Conservation (phyloP, 1,284 basidiomycete species). For the Mycena sp. region DNA sequence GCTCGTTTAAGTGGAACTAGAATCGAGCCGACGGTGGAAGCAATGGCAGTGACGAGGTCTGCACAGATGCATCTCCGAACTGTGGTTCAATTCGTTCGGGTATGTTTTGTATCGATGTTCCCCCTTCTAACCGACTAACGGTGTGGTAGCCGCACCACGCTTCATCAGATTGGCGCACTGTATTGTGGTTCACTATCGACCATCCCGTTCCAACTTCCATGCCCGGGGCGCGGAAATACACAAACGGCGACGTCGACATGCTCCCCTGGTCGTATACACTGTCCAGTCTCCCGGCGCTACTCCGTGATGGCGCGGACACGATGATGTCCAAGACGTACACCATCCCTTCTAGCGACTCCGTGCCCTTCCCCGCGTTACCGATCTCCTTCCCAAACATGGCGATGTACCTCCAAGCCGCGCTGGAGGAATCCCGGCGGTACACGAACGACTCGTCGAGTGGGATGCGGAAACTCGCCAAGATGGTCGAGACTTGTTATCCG, state of each 20-base stretch:
- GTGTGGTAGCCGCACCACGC: constrained; percentile 61
- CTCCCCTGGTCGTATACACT: constrained; percentile 78
- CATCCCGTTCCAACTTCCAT: constrained; percentile 60
- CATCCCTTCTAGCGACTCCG: constrained; percentile 64
- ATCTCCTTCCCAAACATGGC: constrained; percentile 79
- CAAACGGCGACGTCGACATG: constrained; percentile 64
- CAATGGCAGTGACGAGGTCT: constrained; percentile 61
- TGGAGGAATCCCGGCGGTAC: constrained; percentile 72
- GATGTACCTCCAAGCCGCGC: constrained; percentile 73
- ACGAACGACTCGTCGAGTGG: constrained; percentile 66
- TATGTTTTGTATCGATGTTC: constrained; percentile 40
- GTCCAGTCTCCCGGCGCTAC: constrained; percentile 63
- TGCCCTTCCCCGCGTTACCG: constrained; percentile 74
- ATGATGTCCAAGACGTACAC: constrained; percentile 73
- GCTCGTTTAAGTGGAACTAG: constrained; percentile 73
- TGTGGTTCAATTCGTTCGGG: constrained; percentile 81
- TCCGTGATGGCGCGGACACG: constrained; percentile 70
- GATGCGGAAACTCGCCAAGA: constrained; percentile 72
- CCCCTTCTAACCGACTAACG: constrained; percentile 14
- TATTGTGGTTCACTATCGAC: constrained; percentile 81
- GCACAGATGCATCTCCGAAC: constrained; percentile 69
- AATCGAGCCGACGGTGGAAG: constrained; percentile 75
- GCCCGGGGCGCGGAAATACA: constrained; percentile 57
- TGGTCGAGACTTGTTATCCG: constrained; percentile 70
- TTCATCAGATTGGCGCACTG: constrained; percentile 71